Percentiles rank a stretch among this genome's conserved stretches.
Evolutionary conservation across 495 filamentous ascomycete genomes (phyloP).

Genomic region (Aspergillus cavernicola): DNA sequence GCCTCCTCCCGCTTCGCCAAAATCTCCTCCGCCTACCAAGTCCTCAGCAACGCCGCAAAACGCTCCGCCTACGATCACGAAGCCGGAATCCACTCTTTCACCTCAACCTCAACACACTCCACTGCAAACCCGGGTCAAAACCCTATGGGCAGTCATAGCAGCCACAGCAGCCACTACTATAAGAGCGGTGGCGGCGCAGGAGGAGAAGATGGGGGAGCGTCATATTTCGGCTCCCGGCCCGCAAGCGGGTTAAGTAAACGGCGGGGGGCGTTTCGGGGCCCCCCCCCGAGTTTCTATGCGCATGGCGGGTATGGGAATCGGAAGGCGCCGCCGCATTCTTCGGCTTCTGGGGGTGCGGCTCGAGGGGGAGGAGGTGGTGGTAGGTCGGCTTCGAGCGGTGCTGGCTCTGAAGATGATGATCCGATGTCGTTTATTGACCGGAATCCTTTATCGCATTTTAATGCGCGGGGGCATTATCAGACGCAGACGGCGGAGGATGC

Average conservation of each 20-base stretch:
- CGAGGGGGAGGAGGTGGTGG: not conserved
- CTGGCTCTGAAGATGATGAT: slow-evolving; percentile 28
- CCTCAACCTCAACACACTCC: slow-evolving; percentile 23
- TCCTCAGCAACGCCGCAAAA: slow-evolving; percentile 66
- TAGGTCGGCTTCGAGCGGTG: slow-evolving; percentile 21
- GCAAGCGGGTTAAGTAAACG: slow-evolving; percentile 77
- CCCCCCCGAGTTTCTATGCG: slow-evolving; percentile 83
- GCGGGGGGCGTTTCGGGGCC: slow-evolving; percentile 70
- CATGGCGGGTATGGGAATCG: slow-evolving; percentile 57
- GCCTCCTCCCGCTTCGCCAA: slow-evolving; percentile 76
- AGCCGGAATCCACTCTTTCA: slow-evolving; percentile 37
- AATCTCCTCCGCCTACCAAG: slow-evolving; percentile 81
- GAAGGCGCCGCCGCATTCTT: not conserved
- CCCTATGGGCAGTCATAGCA: slow-evolving; percentile 43
- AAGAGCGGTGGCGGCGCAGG: too few species aligned
- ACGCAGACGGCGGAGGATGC: slow-evolving; percentile 62
- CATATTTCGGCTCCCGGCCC: slow-evolving; percentile 63
- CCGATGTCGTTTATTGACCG: slow-evolving; percentile 43
- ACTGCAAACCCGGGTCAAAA: slow-evolving; percentile 36
- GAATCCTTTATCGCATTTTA: slow-evolving; percentile 59
- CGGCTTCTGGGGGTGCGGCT: not conserved
- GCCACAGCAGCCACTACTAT: slow-evolving; percentile 20
- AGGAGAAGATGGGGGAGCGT: too few species aligned
- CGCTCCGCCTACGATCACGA: slow-evolving; percentile 79
- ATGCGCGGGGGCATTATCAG: slow-evolving; percentile 63